Conservation (phyloP, 495 filamentous ascomycete genomes). For the Patellaria atrata region DNA sequence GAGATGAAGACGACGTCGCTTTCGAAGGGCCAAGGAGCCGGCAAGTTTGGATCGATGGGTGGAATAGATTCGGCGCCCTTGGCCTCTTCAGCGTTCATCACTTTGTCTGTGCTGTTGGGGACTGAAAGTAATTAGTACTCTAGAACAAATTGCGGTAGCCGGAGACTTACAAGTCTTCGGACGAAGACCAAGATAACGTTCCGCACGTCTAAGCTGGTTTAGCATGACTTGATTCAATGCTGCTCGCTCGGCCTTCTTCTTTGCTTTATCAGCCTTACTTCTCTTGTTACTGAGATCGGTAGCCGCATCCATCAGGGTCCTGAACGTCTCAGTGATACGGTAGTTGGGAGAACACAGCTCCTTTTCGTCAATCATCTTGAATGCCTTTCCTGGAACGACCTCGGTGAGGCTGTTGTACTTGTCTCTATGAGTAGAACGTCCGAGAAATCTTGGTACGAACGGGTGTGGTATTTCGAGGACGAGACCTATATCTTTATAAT, state of each 20-base stretch:
- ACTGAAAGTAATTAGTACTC: neutral
- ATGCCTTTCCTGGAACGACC: slow-evolving; percentile 16
- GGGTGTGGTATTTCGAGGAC: slow-evolving; percentile 39
- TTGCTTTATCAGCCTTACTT: slow-evolving; percentile 33
- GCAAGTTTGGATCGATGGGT: slow-evolving; percentile 24
- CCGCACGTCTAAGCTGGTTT: slow-evolving; percentile 41
- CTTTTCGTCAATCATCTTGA: slow-evolving; percentile 7
- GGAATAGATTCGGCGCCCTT: slow-evolving; percentile 13
- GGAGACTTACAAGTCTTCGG: slow-evolving; percentile 8
- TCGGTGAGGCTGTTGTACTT: slow-evolving; percentile 24
- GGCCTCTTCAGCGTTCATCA: neutral
- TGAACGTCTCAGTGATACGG: slow-evolving; percentile 32
- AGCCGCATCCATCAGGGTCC: slow-evolving; percentile 32
- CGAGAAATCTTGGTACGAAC: slow-evolving; percentile 50
- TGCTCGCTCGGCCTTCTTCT: slow-evolving; percentile 25
- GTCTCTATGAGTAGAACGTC: slow-evolving; percentile 31
- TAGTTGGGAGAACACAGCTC: slow-evolving; percentile 12
- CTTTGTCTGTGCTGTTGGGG: neutral
- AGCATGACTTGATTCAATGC: slow-evolving; percentile 35
- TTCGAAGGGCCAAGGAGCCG: slow-evolving; percentile 35
- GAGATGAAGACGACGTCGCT: slow-evolving; percentile 52
- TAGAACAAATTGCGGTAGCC: neutral
- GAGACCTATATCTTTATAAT: slow-evolving; percentile 34
- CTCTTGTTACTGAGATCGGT: slow-evolving; percentile 31
- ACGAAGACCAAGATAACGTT: slow-evolving; percentile 56